Evolutionary conservation across 2,329 filamentous ascomycete species (phyloP).

Genomic region (Anisogramma anomala): DNA sequence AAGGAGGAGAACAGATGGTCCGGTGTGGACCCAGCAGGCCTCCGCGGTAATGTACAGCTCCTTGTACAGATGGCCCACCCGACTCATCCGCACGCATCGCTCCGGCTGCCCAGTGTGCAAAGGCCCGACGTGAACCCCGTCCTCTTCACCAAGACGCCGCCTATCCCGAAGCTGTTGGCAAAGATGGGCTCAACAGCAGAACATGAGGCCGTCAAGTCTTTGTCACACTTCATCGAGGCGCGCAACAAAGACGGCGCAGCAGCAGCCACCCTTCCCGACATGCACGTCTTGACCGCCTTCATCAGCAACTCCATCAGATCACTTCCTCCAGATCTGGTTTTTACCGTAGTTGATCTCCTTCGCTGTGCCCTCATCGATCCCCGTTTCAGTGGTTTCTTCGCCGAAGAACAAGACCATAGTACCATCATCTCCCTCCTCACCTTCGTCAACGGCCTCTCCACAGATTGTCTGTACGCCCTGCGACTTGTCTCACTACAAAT

Average conservation of each 20-base stretch:
- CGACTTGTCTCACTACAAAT: constrained; percentile 76
- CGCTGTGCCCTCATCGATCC: constrained; percentile 66
- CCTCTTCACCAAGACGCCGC: constrained; percentile 66
- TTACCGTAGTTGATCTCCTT: constrained; percentile 76
- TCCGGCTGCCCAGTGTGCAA: constrained; percentile 60
- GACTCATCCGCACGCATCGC: constrained; percentile 60
- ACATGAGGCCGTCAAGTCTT: constrained; percentile 46
- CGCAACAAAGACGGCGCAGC: constrained; percentile 46
- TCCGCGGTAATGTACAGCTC: constrained; percentile 61
- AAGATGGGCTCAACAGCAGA: constrained; percentile 61
- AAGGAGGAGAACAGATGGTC: constrained; percentile 69
- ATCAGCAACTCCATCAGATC: constrained; percentile 42
- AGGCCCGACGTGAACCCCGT: constrained; percentile 53
- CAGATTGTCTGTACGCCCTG: constrained; percentile 63
- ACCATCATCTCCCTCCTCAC: constrained; percentile 53
- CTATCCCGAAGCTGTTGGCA: constrained; percentile 65
- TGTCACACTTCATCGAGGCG: constrained; percentile 61
- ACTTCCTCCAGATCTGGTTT: constrained; percentile 55
- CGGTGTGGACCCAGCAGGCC: constrained; percentile 56
- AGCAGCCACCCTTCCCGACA: constrained; percentile 58
- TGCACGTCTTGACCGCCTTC: constrained; percentile 52
- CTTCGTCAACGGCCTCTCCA: constrained; percentile 40
- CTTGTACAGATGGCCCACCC: constrained; percentile 66
- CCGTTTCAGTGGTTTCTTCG: constrained; percentile 70
- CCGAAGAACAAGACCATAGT: constrained; percentile 56